Conservation (phyloP, 2,329 filamentous ascomycete species). For the Fusarium praegraminearum region DNA sequence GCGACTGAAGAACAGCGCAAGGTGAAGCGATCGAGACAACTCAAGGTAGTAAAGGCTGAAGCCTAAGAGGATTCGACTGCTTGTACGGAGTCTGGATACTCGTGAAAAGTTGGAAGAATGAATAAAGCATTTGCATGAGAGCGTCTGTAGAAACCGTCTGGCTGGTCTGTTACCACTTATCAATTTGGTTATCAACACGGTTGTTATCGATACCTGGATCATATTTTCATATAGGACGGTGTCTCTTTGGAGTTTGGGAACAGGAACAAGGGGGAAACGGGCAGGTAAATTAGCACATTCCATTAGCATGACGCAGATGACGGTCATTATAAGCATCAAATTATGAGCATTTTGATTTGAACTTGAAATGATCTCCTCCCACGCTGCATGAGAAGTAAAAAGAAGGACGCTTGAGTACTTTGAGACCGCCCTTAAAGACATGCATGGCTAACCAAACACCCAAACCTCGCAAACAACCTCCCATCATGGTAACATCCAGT, state of each 20-base stretch:
- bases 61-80: constrained; percentile 22
- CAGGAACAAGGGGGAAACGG: not conserved
- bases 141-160: constrained; percentile 13
- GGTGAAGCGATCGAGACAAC: constrained; percentile 57
- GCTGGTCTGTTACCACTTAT: constrained; percentile 6
- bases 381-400: constrained; percentile 23
- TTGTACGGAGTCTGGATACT: constrained; percentile 7
- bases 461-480: constrained; percentile 27
- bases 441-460: constrained; percentile 15
- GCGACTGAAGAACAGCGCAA: constrained; percentile 62
- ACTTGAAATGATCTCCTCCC: not conserved
- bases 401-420: constrained; percentile 5
- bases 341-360: constrained; percentile 33
- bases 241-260: constrained; percentile 27
- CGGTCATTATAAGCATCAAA: constrained; percentile 20
- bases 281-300: constrained; percentile 15
- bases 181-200: constrained; percentile 29
- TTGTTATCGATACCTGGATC: constrained; percentile 37
- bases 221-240: constrained; percentile 5
- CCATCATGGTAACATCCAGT: constrained; percentile 22
- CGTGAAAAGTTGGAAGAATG: constrained; percentile 8
- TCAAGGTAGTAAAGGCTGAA: constrained; percentile 57
- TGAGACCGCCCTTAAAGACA: constrained; percentile 3
- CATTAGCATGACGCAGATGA: constrained; percentile 9
- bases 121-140: constrained; percentile 28